Conservation (phyloP, 2,329 filamentous ascomycete species). For the Beauveria rudraprayagi region DNA sequence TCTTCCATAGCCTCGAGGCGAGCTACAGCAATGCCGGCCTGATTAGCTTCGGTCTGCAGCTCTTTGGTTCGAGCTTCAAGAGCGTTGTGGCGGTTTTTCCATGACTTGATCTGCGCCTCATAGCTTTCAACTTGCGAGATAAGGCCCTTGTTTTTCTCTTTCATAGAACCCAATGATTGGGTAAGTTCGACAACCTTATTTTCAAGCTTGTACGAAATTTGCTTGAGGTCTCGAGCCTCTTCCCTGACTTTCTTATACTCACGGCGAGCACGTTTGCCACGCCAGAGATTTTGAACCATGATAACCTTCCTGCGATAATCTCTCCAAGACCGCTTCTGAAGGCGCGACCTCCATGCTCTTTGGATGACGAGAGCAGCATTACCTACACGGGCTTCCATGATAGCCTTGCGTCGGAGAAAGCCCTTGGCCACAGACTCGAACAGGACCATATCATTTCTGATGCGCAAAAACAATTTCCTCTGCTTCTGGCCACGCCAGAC, state of each 20-base stretch:
- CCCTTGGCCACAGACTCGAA: constrained; percentile 90
- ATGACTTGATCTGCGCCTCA: constrained; percentile 90
- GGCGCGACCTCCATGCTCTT: constrained; percentile 76
- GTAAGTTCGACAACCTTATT: constrained; percentile 99
- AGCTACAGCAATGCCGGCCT: constrained; percentile 90
- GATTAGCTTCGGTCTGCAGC: constrained; percentile 91
- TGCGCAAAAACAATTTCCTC: constrained; percentile 67
- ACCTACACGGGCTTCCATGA: constrained; percentile 87
- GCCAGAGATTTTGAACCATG: constrained; percentile 87
- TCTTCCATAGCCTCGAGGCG: constrained; percentile 86
- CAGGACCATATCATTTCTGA: constrained; percentile 75
- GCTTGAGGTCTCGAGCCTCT: constrained; percentile 95
- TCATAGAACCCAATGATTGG: constrained; percentile 84
- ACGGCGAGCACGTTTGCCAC: constrained; percentile 70
- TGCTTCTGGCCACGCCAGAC: constrained; percentile 92
- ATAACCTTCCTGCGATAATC: constrained; percentile 84
- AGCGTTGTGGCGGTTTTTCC: constrained; percentile 85
- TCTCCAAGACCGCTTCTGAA: constrained; percentile 72
- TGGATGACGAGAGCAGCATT: constrained; percentile 90
- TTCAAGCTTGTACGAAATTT: constrained; percentile 98
- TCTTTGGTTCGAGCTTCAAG: constrained; percentile 88
- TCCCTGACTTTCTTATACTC: constrained; percentile 88
- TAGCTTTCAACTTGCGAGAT: constrained; percentile 88
- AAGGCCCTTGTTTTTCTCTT: constrained; percentile 87
- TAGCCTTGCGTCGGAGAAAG: constrained; percentile 80